Percentiles rank a stretch among this genome's conserved stretches.
phyloP scores from a whole-genome alignment of 1,284 basidiomycete species.

The Rhodotorula sp. region DNA sequence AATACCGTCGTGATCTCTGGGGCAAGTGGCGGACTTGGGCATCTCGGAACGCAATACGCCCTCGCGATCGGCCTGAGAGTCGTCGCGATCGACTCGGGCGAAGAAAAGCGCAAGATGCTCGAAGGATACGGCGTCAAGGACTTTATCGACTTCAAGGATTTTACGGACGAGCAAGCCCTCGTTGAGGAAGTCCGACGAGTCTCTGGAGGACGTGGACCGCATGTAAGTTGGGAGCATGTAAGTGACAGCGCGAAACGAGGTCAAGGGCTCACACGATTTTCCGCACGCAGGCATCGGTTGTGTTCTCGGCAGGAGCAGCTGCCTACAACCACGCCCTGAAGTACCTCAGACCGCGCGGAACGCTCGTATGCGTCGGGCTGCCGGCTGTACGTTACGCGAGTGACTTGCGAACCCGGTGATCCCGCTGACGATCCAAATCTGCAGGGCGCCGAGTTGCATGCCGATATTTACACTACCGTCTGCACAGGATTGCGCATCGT shows the following conservation, averaged over 20 bases:
- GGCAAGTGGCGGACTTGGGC: conserved; percentile 36
- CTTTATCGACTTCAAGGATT: conserved; percentile 40
- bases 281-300: conserved; percentile 57
- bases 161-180: conserved; percentile 1
- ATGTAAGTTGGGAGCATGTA: not conserved
- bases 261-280: not conserved
- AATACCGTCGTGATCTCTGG: conserved; percentile 32
- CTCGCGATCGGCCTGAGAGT: conserved; percentile 27
- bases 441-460: conserved; percentile 20
- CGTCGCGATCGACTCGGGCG: conserved; percentile 39
- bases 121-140: conserved; percentile 29
- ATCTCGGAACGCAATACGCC: conserved; percentile 51
- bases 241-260: not conserved
- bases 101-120: conserved; percentile 35
- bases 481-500: conserved; percentile 46
- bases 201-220: conserved; percentile 30
- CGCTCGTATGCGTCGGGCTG: conserved; percentile 38
- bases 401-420: not conserved
- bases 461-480: conserved; percentile 54
- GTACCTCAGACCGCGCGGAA: conserved; percentile 38
- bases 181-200: conserved; percentile 27
- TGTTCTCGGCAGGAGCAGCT: conserved; percentile 60
- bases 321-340: conserved; percentile 32
- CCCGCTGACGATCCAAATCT: not conserved
- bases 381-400: conserved; percentile 14